These are phyloP conservation scores for Atalantia buxifolia DNA, from an alignment of 345 rosid species.

Conservation along the genomic window DNA sequence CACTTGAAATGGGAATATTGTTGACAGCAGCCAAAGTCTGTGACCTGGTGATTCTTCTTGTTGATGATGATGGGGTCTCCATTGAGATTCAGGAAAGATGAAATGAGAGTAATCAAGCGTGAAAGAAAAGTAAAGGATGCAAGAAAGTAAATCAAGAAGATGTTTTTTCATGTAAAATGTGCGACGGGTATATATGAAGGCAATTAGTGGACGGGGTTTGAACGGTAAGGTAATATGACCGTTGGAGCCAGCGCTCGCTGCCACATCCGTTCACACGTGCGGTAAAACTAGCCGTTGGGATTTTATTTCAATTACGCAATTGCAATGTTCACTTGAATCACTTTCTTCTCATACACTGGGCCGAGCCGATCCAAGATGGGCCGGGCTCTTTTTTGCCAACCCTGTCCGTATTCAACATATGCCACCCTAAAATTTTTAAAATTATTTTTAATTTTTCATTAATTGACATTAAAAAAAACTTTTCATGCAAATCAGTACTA, in stretches of 20 bases:
- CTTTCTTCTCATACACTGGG: no score
- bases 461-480: no score
- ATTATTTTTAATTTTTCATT: no score
- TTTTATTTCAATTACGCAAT: no score
- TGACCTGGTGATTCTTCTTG: slow-evolving; percentile 55
- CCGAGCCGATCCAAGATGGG: no score
- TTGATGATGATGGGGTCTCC: slow-evolving; percentile 90
- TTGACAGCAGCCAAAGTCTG: slow-evolving; percentile 34
- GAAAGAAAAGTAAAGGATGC: background rate
- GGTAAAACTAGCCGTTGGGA: slow-evolving; percentile 39
- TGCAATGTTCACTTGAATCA: no score
- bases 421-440: no score
- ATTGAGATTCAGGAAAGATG: slow-evolving; percentile 21
- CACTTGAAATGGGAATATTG: slow-evolving; percentile 40
- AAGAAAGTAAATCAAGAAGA: background rate
- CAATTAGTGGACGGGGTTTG: slow-evolving; percentile 11
- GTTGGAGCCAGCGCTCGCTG: slow-evolving; percentile 30
- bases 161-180: background rate
- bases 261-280: background rate
- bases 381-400: no score
- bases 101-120: background rate
- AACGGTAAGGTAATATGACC: slow-evolving; percentile 52
- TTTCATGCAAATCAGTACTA: no score
- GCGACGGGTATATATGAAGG: slow-evolving; percentile 31
- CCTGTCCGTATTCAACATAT: no score